A percentile compares a stretch with the other conserved stretches of the same genome.
Conservation (phyloP, 345 rosid species). For the Brassica cretica region DNA sequence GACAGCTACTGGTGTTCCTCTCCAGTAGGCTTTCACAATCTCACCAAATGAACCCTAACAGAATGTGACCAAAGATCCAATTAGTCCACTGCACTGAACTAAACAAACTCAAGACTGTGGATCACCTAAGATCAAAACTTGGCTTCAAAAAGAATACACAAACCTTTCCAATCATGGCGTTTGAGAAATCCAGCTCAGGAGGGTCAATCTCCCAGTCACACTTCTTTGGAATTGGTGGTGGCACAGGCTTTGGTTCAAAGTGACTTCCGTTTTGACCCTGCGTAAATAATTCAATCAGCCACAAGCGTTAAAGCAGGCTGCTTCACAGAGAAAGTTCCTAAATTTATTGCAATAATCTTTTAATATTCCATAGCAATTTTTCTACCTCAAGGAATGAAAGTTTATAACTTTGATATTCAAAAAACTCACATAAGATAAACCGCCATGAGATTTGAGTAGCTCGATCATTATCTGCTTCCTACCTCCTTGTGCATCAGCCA, state of each 20-base stretch:
- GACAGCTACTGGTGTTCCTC: conserved; percentile 97
- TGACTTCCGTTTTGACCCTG: conserved; percentile 99
- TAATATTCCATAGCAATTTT: not conserved
- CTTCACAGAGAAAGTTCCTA: conserved; percentile 14
- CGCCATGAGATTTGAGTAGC: conserved; percentile 79
- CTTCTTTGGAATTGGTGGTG: conserved; percentile 92
- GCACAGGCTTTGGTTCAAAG: conserved; percentile 92
- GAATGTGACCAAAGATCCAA: conserved; percentile 34
- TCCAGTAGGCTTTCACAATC: conserved; percentile 90
- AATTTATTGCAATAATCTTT: not conserved
- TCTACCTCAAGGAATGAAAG: not conserved
- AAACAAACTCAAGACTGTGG: not conserved
- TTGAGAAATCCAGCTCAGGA: conserved; percentile 88
- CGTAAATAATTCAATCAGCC: conserved; percentile 22
- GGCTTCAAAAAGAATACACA: conserved; percentile 13
- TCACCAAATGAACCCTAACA: conserved; percentile 96
- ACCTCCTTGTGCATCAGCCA: conserved; percentile 99
- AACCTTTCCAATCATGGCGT: conserved; percentile 84
- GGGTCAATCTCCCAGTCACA: conserved; percentile 99
- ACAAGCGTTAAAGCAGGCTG: no score
- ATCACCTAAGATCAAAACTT: not conserved
- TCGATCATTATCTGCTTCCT: conserved; percentile 72
- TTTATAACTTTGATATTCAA: not conserved
- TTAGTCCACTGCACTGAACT: not conserved
- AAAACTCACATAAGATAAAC: conserved; percentile 86